Evolutionary conservation across 768 basidiomycete genomes (phyloP), one percentile per base, ranked within the genome.

Genomic region (Gautieria morchelliformis): DNA sequence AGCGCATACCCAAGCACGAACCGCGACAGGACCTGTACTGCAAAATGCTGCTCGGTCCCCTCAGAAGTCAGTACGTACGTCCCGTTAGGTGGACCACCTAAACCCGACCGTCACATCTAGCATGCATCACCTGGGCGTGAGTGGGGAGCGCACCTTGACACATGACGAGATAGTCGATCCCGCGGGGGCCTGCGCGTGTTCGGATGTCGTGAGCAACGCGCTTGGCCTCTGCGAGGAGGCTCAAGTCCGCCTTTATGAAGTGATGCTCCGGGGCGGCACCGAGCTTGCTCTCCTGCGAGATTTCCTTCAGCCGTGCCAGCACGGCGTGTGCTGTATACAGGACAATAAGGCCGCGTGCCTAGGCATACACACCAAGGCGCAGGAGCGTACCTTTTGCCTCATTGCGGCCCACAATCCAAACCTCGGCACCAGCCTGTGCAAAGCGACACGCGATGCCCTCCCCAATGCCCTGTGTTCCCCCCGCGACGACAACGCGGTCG

Each of bases 371-470:
- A 5, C 54, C 54, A 30, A 15, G 32, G 35, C 37, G 56, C 30
- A 49, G 50, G 20, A 19, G 2, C 46, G 50, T 49, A 46, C 60
- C 63, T 33, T 20, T 30, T 9, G 27, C 15, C 47, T 45, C 55
- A 17, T 56, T 56, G n/a, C 55, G 42, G n/a, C 55, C 55, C 4
- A 56, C 45, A 30, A 56, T 56, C 55, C 55, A 56, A 56, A 56
- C 55, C 19, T 46, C 45, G 5, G 55, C 55, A 32, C 55, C 55
- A 48, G 55, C 51, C 53, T 40, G 32, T 41, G 76, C 78, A 52
- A 81, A 75, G 4, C 71, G 68, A 47, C 72, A 67, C 0, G 77
- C 78, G 61, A 77, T 75, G 5, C 77, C 80, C 52, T 68, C 65
- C 6, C 75, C 75, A 50, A 70, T 65, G 17, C 71, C 71, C 20